Evolutionary conservation across 2,329 filamentous ascomycete species (phyloP), one percentile per base, ranked within the genome.

Genomic region (Microcyclosporella mali): DNA sequence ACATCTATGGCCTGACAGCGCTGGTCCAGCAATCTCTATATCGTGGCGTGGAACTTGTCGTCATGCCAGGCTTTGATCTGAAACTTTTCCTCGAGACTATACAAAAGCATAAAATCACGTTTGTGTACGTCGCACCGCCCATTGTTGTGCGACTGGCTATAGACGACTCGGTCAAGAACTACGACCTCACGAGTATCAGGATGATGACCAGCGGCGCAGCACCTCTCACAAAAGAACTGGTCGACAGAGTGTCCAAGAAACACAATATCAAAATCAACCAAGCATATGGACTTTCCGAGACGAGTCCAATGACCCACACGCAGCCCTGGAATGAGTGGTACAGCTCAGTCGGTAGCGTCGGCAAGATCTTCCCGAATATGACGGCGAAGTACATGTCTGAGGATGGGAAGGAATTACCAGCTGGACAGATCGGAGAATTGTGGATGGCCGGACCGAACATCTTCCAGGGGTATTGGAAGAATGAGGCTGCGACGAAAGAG

Each of bases 121-220:
- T 85, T 61, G 73, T 78, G 37, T 94, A 90, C 60, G 77, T 94
- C 8, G 87, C 89, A 0, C 89, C 89, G 1, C 89, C 89, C 0
- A 81, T 95, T 7, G 76, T 94, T 2, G 75, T 95, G 7, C 75
- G 82, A 1, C 75, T 95, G 1, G 79, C 82, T 51, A 94, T 95
- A 64, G 78, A 85, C 56, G 85, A 88, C 0, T 61, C 81, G 1
- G 81, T 95, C 8, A 75, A 77, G 38, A 83, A 87, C 47, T 95
- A 94, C 66, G 81, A 95, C 62, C 71, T 95, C 28, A 82, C 79
- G n/a, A 81, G 77, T 3, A 59, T 95, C 19, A 82, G 84, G 37
- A 89, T 88, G 78, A 74, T 95, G 70, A 92, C 88, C 64, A 88
- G 79, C 0, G 89, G 86, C n/a, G 89, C 88, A 0, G 89, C 89